Percentiles rank a stretch among this genome's conserved stretches.
These are phyloP conservation scores for Globisporangium lucens DNA, from an alignment of 352 stramenopile species.

Conservation along the genomic window DNA sequence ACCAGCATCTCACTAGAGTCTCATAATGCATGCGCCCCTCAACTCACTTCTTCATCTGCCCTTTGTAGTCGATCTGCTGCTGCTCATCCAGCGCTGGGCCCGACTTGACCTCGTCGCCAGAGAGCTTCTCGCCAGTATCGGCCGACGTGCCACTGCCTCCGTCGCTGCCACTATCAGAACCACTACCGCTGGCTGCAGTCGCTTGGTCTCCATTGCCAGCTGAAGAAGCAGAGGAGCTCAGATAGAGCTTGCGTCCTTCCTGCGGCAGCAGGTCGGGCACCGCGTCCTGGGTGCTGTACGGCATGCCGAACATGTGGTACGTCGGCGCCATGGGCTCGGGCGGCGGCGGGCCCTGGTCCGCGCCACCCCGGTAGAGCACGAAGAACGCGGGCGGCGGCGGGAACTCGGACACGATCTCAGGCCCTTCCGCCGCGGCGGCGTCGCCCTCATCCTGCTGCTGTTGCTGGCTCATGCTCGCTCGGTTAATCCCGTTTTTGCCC, in stretches of 20 bases:
- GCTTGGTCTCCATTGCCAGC: not conserved
- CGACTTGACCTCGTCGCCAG: constrained; percentile 12
- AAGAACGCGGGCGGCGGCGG: constrained; percentile 80
- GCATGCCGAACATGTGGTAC: constrained; percentile 86
- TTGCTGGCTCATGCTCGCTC: constrained; percentile 2
- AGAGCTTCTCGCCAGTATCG: constrained; percentile 13
- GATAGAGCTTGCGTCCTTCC: constrained; percentile 64
- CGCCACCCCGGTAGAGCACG: constrained; percentile 58
- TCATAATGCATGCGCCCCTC: not conserved
- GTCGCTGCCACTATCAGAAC: not conserved
- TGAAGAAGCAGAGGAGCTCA: not conserved
- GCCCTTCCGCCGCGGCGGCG: constrained; percentile 31
- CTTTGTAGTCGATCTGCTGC: constrained; percentile 57
- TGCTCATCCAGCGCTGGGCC: constrained; percentile 5
- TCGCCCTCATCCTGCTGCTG: constrained; percentile 7
- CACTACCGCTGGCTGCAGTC: not conserved
- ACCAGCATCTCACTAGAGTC: not conserved
- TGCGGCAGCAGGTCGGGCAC: constrained; percentile 70
- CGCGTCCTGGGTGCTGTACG: constrained; percentile 78
- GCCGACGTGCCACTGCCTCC: not conserved
- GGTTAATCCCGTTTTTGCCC: not conserved
- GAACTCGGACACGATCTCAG: constrained; percentile 85
- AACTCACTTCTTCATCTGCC: constrained; percentile 73
- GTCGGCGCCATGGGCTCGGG: constrained; percentile 71
- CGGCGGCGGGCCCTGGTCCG: constrained; percentile 44